Base-by-base conservation (phyloP, 441 rosid species). In the Adansonia rubrostipa region DNA sequence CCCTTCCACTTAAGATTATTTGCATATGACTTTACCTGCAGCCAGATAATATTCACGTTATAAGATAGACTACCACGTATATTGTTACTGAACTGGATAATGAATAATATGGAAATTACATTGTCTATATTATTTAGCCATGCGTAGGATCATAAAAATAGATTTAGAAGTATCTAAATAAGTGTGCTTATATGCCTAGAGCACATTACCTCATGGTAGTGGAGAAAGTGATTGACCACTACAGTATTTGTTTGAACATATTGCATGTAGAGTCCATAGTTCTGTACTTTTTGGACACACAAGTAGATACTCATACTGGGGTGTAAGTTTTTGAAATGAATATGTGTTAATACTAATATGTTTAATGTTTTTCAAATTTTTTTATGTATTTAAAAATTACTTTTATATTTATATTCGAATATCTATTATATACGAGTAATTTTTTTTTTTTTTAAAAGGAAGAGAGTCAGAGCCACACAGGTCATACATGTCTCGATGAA, bases 1-100 rank as follows among this genome's bases (percentile, higher is more conserved):
- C 97, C 98, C 87, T 89, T 94, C 50, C 50, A 45, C 50, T 45
- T 45, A 10, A 45, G 4, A 6, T 45, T 45, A 9, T 45, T 10
- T 8, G 50, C 50, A 45, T 45, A 45, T 45, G 50, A 45, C 50
- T 45, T 45, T 1, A 9, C 90, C 97, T 95, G 91, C 79, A 84
- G 67, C 14, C 50, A 66, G 2, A 47, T 75, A 57, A 28, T 28
- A 28, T 61, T 45, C 69, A 50, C 58, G 56, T 17, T 20, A 28
- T 67, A 63, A 68, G 64, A 82, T 10, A 13, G 66, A 33, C 28
- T 36, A 33, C 44, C 19, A 33, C 33, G 33, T 28, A 28, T 28
- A 17, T 36, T 11, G 4, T 51, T 14, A 50, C 58, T 17, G 1
- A 1, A 6, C 3, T 1, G 13, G 19, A 51, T 8, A 51, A 51